phyloP scores from a whole-genome alignment of 1,284 basidiomycete species.

The Garcileccinum viscosum region DNA sequence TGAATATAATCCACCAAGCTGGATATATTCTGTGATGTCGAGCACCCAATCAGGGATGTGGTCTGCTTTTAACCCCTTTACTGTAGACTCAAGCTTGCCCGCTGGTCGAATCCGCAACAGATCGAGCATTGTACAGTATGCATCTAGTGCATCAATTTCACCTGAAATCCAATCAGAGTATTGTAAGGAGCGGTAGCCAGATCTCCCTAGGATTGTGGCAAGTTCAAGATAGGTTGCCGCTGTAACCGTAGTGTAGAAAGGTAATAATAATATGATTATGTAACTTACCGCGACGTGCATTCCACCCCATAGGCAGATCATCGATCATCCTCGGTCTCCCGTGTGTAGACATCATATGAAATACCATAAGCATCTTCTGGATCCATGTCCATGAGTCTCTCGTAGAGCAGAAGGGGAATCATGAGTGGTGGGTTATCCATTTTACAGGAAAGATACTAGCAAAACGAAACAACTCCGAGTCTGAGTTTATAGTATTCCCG shows the following conservation, averaged over 20 bases:
- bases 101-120: neutral
- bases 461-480: too few species aligned
- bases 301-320: neutral
- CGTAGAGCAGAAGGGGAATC: neutral
- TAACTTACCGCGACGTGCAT: too few species aligned
- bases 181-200: neutral
- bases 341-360: neutral
- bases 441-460: too few species aligned
- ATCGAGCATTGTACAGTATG: neutral
- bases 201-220: neutral
- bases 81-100: neutral
- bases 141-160: neutral
- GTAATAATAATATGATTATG: too few species aligned
- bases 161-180: neutral
- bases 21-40: neutral
- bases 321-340: neutral
- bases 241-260: too few species aligned
- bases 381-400: neutral
- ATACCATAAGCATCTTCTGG: neutral
- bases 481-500: too few species aligned
- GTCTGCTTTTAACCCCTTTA: neutral
- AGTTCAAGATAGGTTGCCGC: neutral
- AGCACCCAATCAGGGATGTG: neutral
- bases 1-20: neutral
- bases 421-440: too few species aligned